Conservation (phyloP, 2,329 filamentous ascomycete genomes). For the Tolypocladium inflatum region DNA sequence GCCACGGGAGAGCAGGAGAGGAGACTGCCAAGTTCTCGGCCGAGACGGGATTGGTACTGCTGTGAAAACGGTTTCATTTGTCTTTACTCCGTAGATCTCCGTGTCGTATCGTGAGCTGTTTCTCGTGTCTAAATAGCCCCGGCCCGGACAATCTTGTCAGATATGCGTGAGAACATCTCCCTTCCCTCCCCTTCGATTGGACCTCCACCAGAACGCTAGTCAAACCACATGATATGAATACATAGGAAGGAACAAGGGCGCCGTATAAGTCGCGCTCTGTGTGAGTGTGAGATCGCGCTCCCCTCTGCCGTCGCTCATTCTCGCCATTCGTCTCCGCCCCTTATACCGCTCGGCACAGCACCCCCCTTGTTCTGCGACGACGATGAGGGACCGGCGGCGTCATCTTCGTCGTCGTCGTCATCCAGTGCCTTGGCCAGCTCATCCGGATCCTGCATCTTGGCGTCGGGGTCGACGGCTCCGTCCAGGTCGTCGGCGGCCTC, state of each 20-base stretch:
- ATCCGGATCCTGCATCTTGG: slow-evolving; percentile 57
- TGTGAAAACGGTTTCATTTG: not conserved
- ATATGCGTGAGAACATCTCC: not conserved
- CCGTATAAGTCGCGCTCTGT: not conserved
- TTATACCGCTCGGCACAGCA: slow-evolving; percentile 27
- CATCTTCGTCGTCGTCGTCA: slow-evolving; percentile 40
- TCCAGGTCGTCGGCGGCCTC: slow-evolving; percentile 35
- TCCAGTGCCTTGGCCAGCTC: slow-evolving; percentile 52
- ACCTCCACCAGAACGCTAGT: not conserved
- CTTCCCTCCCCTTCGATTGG: not conserved
- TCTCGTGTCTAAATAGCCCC: not conserved
- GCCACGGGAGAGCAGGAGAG: not conserved
- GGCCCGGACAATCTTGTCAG: not conserved
- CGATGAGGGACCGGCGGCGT: slow-evolving; percentile 16
- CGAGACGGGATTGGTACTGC: not conserved
- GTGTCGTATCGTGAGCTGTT: not conserved
- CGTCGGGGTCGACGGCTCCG: slow-evolving; percentile 46
- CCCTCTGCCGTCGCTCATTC: slow-evolving; percentile 16
- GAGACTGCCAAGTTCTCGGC: not conserved
- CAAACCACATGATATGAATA: not conserved
- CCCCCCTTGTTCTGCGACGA: slow-evolving; percentile 14
- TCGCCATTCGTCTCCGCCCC: slow-evolving; percentile 37
- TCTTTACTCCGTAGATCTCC: not conserved
- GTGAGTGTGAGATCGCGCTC: not conserved
- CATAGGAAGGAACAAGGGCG: not conserved